Base-by-base conservation (phyloP, 129 eudicot genomes). In the Silybum marianum region DNA sequence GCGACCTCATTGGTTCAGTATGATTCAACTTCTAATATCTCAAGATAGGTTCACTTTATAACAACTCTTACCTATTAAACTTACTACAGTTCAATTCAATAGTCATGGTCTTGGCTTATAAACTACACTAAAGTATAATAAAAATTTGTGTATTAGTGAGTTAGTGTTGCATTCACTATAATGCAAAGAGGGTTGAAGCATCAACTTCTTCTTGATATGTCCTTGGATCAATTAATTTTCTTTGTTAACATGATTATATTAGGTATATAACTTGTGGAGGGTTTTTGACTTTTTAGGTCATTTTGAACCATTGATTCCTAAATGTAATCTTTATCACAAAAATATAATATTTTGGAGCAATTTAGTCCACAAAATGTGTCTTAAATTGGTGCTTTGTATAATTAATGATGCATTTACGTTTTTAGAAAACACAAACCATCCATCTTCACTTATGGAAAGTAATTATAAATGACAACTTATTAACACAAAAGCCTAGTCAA, bases 251-350 rank as follows among this genome's bases (percentile, higher is more conserved):
- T 82, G 73, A 76, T 76, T 34, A 58, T 79, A 46, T 82, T 76
- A 48, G 78, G 81, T 76, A 24, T 40, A 82, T 69, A 69, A 54
- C 75, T 82, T 82, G 85, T 82, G 73, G 67, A 65, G 58, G 76
- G 48, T 69, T 82, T 81, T 71, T 24, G 44, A 36, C 72, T 70
- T 82, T 80, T 76, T 24, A 54, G 13, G 67, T 14, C 81, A 81
- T 23, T 68, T 69, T 54, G 77, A 63, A 51, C 85, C 76, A 82
- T 54, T 69, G 78, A 26, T 76, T 69, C 44, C 63, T 77, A 69
- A 32, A 9, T 48, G 16, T 51, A 21, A 8, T 82, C 63, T 48
- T 9, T 38, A 69, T 51, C 65, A 48, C 72, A 42, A 74, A 58
- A 60, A 66, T 60, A 72, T 44, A 38, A 34, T 18, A 14, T 25